phyloP scores from a whole-genome alignment of 352 stramenopile species.

The Phytopythium aichiense region DNA sequence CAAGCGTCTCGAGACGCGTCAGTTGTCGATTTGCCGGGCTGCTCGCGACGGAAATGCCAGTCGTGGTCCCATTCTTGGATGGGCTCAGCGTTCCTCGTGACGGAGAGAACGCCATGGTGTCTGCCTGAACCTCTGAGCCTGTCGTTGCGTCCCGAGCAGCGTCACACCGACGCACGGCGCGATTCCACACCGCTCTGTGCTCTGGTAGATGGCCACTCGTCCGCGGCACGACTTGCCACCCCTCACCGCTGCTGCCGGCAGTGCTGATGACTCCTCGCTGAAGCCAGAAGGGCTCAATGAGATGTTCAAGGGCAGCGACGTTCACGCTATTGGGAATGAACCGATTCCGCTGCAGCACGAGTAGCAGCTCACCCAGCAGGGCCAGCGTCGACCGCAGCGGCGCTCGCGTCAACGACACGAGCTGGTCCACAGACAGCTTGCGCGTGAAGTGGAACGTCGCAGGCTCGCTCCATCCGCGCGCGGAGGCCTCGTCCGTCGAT shows the following conservation, averaged over 20 bases:
- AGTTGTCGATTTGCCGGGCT: background rate
- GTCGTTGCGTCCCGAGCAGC: conserved; percentile 12
- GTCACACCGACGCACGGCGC: conserved; percentile 51
- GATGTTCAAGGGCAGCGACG: conserved; percentile 22
- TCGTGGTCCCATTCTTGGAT: background rate
- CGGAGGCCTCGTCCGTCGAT: background rate
- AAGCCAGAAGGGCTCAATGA: conserved; percentile 53
- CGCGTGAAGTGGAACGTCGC: conserved; percentile 40
- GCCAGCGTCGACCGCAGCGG: conserved; percentile 24
- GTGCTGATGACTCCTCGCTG: conserved; percentile 2
- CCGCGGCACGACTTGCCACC: conserved; percentile 17
- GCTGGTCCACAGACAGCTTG: conserved; percentile 37
- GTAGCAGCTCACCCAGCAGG: conserved; percentile 47
- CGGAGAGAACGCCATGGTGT: background rate
- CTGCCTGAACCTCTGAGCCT: background rate
- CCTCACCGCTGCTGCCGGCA: conserved; percentile 1
- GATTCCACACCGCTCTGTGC: conserved; percentile 60
- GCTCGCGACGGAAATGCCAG: background rate
- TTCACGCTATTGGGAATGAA: conserved; percentile 18
- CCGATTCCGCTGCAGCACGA: conserved; percentile 39
- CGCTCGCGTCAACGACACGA: conserved; percentile 23
- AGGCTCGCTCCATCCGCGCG: conserved; percentile 23
- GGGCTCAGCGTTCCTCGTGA: background rate
- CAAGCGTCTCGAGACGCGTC: background rate
- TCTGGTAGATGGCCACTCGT: conserved; percentile 21